Conservation (phyloP, 2,329 filamentous ascomycete genomes). For the Pestalotiopsis sp. region DNA sequence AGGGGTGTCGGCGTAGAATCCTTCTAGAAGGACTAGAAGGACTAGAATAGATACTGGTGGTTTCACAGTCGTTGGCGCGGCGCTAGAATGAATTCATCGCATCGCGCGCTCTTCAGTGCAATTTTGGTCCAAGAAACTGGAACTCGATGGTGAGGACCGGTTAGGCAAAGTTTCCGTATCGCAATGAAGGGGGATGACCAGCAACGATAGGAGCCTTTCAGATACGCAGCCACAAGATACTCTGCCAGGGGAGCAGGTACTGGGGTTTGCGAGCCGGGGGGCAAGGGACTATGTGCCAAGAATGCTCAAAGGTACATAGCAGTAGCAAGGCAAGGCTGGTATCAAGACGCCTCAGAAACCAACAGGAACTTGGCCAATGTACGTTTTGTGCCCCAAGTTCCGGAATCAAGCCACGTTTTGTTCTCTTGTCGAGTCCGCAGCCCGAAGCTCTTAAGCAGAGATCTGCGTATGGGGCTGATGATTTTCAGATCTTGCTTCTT, state of each 20-base stretch:
- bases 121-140: not conserved
- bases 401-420: too few relatives aligned
- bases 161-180: not conserved
- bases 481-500: not conserved
- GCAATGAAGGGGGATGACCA: not conserved
- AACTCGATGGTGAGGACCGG: not conserved
- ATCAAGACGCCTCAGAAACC: too few relatives aligned
- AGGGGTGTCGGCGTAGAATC: not conserved
- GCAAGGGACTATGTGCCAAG: not conserved
- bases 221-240: not conserved
- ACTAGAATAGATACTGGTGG: slow-evolving; percentile 4
- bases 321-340: too few relatives aligned
- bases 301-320: too few relatives aligned
- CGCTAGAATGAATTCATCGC: slow-evolving; percentile 1
- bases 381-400: too few relatives aligned
- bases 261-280: not conserved
- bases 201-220: not conserved
- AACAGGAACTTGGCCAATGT: too few relatives aligned
- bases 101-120: not conserved
- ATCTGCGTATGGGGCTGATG: not conserved
- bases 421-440: not conserved
- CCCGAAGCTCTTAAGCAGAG: not conserved
- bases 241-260: not conserved
- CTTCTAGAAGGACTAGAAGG: slow-evolving; percentile 12
- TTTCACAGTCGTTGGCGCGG: slow-evolving; percentile 7